phyloP scores from a whole-genome alignment of 306 rosid species.

The Cucumis melo region DNA sequence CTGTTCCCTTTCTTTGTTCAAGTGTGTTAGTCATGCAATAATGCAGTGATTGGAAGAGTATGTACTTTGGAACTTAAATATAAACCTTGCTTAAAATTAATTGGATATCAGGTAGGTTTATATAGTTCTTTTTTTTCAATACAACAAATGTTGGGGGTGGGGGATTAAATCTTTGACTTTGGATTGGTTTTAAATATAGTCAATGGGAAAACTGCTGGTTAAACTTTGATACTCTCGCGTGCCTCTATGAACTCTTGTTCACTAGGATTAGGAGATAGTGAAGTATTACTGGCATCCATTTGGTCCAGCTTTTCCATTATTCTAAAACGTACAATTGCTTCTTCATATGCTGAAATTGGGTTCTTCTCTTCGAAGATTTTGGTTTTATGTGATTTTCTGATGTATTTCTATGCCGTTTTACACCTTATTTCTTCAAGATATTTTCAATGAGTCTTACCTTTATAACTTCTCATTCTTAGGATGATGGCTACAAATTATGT shows the following conservation, averaged over 20 bases:
- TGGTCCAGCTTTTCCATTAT: not conserved
- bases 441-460: not conserved
- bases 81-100: not conserved
- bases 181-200: not conserved
- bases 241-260: not conserved
- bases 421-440: not conserved
- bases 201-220: not conserved
- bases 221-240: not conserved
- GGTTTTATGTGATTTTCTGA: not conserved
- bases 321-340: not conserved
- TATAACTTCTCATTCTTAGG: constrained; percentile 21
- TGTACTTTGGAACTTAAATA: not conserved
- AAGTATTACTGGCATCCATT: not conserved
- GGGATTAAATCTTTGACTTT: not conserved
- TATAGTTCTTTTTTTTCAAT: not conserved
- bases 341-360: not conserved
- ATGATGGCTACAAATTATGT: constrained; percentile 75
- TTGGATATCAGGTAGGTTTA: not conserved
- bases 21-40: not conserved
- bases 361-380: not conserved
- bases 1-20: constrained; percentile 3
- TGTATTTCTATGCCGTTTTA: not conserved
- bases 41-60: not conserved
- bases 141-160: not conserved
- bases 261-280: not conserved